A percentile compares a stretch with the other conserved stretches of the same genome.
phyloP scores from a whole-genome alignment of 2,329 filamentous ascomycete species.

The Sporothrix humicola region DNA sequence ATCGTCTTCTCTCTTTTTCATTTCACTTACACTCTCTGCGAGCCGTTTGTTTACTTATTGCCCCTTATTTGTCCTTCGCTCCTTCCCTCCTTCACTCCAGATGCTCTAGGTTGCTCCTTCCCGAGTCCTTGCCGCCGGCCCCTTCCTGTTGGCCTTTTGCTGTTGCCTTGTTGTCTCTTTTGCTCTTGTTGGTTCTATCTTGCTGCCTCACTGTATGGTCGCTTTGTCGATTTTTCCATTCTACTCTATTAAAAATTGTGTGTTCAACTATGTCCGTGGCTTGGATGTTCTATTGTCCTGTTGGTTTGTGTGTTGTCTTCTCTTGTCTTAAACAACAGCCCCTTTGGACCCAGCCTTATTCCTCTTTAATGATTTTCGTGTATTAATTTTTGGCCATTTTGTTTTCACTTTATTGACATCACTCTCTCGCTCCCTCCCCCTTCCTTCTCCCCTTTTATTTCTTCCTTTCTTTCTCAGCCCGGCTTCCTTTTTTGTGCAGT shows the following conservation, averaged over 20 bases:
- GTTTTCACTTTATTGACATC: neutral
- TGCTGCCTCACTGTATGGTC: neutral
- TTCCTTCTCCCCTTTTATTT: neutral
- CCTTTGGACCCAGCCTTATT: neutral
- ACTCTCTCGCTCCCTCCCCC: neutral
- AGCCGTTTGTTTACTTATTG: conserved; percentile 1
- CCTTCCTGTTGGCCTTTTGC: neutral
- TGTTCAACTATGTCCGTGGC: neutral
- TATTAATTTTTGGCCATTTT: neutral
- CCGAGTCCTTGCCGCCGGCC: conserved; percentile 19
- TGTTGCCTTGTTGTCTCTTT: neutral
- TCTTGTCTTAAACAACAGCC: conserved; percentile 13
- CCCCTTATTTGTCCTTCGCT: neutral
- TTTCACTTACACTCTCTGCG: neutral
- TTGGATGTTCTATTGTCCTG: neutral
- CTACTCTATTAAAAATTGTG: too few relatives aligned
- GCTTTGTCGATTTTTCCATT: neutral
- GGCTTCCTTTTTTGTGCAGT: neutral
- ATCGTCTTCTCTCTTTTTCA: neutral
- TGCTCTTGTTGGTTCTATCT: too few relatives aligned
- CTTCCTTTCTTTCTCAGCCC: neutral
- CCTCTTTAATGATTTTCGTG: neutral
- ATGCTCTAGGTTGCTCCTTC: neutral
- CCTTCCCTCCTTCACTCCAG: neutral
- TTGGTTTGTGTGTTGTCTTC: conserved; percentile 2